These are phyloP conservation scores for Triticum monococcum DNA, from an alignment of 176 grass and related monocot species.

Conservation along the genomic window DNA sequence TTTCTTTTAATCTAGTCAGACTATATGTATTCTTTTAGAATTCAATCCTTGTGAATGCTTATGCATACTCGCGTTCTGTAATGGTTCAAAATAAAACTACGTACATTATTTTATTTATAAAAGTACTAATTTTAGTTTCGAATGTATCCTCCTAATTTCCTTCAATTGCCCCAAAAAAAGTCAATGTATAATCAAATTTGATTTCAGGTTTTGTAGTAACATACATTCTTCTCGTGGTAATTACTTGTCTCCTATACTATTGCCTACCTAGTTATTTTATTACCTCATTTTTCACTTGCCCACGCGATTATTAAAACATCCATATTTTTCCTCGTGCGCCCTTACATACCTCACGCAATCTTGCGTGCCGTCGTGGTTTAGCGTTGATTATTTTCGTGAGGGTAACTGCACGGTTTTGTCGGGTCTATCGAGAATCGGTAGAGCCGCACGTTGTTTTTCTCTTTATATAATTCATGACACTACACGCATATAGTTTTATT, in stretches of 20 bases:
- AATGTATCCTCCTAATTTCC: background rate
- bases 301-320: background rate
- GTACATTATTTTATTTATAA: background rate
- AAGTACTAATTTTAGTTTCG: background rate
- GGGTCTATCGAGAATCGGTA: background rate
- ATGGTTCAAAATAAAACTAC: background rate
- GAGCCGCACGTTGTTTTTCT: background rate
- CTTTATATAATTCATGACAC: background rate
- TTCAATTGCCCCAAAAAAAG: background rate
- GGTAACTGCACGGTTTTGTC: background rate
- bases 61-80: background rate
- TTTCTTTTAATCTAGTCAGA: background rate
- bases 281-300: background rate
- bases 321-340: background rate
- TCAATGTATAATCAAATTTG: background rate
- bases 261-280: background rate
- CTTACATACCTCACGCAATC: background rate
- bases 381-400: fast-evolving
- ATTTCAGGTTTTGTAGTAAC: background rate
- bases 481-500: background rate
- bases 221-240: background rate
- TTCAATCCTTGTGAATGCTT: background rate
- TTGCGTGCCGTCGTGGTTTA: fast-evolving
- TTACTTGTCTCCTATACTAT: background rate
- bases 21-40: background rate